Evolutionary conservation across 2,329 filamentous ascomycete species (phyloP), one percentile per base, ranked within the genome.

Genomic region (Diaporthe humulicola): DNA sequence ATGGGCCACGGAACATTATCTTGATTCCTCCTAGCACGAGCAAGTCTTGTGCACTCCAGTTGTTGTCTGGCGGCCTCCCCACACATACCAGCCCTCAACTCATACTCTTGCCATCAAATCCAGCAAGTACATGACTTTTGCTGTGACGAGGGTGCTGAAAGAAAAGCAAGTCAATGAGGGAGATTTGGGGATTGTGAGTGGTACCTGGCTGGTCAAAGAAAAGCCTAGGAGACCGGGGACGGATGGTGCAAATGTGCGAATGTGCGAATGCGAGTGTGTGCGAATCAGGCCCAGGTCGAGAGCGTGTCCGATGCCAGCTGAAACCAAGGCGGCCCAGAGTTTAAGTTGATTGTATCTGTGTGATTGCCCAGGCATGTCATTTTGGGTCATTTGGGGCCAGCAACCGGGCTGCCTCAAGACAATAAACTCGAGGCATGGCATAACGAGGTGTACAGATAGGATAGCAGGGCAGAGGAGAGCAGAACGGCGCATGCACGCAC

Each of bases 241-340:
- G 56, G 42, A 25, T 40, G 2, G 56, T 54, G 48, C 33, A 25
- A 54, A 56, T 50, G 10, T 45, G 38, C 1, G 15, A 9, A 25
- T 50, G 64, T 12, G n/a, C 50, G 64, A 7, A 19, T 69, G 38
- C 42, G 54, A 73, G n/a, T 58, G 64, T 12, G n/a, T 69, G 38
- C 42, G 54, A 73, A 56, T 56, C 58, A 66, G 57, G 60, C 36
- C 50, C 52, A 30, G 36, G 19, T 48, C 19, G 28, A 48, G 50
- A 69, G 48, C 30, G 5, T 73, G 60, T 67, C 33, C 33, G n/a
- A 69, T 69, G 38, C 50, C 58, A 56, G 71, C 70, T 61, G 70
- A 71, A 71, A 71, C 56, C 56, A 52, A 30, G 56, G 45, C 42
- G 54, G 70, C 70, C 70, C 45, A 71, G 70, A 71, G 56, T 33